Conservation (phyloP, 306 rosid genomes). For the Lathyrus oleraceus region DNA sequence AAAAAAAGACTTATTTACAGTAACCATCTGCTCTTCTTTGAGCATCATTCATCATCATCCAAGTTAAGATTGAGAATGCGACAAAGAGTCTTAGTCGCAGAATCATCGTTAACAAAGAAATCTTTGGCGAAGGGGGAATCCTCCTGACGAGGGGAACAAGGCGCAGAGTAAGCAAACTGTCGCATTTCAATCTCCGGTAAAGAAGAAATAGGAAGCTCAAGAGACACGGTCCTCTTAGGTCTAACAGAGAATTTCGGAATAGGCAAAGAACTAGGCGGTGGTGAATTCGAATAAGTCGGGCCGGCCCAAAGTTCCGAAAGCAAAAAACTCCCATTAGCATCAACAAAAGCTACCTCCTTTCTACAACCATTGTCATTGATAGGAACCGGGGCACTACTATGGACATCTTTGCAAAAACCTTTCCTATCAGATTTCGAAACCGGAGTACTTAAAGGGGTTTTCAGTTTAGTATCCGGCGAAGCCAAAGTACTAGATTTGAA, state of each 20-base stretch:
- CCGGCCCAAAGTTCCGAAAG: conserved; percentile 95
- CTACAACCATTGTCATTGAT: conserved; percentile 34
- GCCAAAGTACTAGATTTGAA: conserved; percentile 41
- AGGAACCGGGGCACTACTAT: conserved; percentile 51
- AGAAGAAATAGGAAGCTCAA: conserved; percentile 51
- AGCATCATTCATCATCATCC: conserved; percentile 50
- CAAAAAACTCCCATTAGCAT: conserved; percentile 39
- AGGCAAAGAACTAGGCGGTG: conserved; percentile 87
- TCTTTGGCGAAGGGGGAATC: conserved; percentile 37
- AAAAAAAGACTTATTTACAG: conserved; percentile 48
- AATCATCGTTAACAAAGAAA: conserved; percentile 49
- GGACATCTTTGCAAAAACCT: conserved; percentile 12
- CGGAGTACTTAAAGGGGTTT: conserved; percentile 43
- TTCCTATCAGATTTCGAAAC: conserved; percentile 34
- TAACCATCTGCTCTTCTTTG: conserved; percentile 40
- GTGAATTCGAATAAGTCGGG: conserved; percentile 90
- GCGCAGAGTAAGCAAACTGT: conserved; percentile 59
- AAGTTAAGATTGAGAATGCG: conserved; percentile 74
- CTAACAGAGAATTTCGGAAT: conserved; percentile 68
- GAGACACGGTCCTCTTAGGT: conserved; percentile 75
- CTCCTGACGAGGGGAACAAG: conserved; percentile 53
- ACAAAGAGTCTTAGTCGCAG: conserved; percentile 61
- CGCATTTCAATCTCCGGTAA: conserved; percentile 43
- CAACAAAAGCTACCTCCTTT: conserved; percentile 42
- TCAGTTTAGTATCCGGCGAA: conserved; percentile 34